phyloP scores from a whole-genome alignment of 257 asterid genomes.

The Gentiana straminea region DNA sequence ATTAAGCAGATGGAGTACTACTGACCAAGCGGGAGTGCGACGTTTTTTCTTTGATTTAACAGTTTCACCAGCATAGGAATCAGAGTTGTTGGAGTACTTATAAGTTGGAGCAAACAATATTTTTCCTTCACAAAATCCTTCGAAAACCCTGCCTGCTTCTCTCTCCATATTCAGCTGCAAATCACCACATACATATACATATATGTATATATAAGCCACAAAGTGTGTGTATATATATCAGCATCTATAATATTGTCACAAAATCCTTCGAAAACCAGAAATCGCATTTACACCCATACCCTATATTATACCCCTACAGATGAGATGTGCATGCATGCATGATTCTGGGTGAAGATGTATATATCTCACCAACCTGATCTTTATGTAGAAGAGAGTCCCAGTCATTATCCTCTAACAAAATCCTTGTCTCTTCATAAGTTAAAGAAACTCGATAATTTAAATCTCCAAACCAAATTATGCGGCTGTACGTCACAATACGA shows the following conservation, averaged over 20 bases:
- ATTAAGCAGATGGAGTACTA: not conserved
- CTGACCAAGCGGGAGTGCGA: constrained; percentile 92
- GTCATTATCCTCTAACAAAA: constrained; percentile 57
- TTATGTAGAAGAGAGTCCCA: constrained; percentile 77
- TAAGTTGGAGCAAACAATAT: constrained; percentile 85
- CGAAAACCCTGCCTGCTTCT: constrained; percentile 73
- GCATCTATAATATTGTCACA: too few species aligned
- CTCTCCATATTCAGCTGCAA: constrained; percentile 62
- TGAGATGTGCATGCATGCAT: not conserved
- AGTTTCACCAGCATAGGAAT: constrained; percentile 70
- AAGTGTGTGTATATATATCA: too few species aligned
- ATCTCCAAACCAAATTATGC: constrained; percentile 88
- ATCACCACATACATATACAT: not conserved
- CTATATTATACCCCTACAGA: too few species aligned
- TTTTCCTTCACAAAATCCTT: constrained; percentile 83
- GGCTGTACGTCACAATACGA: constrained; percentile 33
- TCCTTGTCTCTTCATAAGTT: constrained; percentile 69
- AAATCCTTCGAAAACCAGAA: too few species aligned
- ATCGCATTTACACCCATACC: too few species aligned
- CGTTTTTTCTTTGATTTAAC: constrained; percentile 73
- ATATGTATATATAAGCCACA: too few species aligned
- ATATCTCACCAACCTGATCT: constrained; percentile 61
- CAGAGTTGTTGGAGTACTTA: constrained; percentile 74
- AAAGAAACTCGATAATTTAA: constrained; percentile 78
- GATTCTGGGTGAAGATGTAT: not conserved